Base-by-base conservation (phyloP, 139 green algal genomes). In the Closterium sp. region DNA sequence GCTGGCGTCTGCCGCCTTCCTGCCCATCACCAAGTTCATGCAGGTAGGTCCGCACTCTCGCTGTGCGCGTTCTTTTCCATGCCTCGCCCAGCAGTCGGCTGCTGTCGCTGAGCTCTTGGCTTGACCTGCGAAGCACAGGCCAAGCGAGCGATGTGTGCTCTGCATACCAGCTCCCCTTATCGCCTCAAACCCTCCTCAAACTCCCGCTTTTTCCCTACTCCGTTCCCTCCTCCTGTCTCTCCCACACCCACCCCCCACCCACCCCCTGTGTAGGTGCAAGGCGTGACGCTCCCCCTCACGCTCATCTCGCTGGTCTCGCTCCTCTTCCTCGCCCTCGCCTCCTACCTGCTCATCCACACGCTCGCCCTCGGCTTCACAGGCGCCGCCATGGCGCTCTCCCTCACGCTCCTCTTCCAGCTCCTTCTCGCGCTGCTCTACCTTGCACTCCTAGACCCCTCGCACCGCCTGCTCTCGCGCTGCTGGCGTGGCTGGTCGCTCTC, bases 401-500 rank as follows among this genome's bases (percentile, higher is more conserved):
- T 88, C 30, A 88, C 33, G 33, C 31, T 31, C 28, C 33, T 88
- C 23, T 30, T 88, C 33, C 33, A 88, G 33, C n/a, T 43, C 10
- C 85, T 88, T 0, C 30, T 43, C 31, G 85, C 85, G 1, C 32
- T 66, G 30, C 31, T 34, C 31, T 88, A 43, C 33, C 85, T 66
- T 9, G 33, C 33, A 4, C 33, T 88, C 10, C 6, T 88, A 1
- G 85, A 88, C 33, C 4, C 2, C 43, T 69, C 43, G 2, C 23
- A 38, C 16, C n/a, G 30, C 10, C 33, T 88, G n/a, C 85, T 88
- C n/a, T 12, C 31, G 33, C 85, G 85, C 31, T 88, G 85, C 32
- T 88, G 85, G 85, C 85, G 33, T 9, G 85, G 85, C 33, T 88
- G 85, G 85, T 88, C 85, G 16, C 32, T 88, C 23, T 1, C 81